phyloP scores from a whole-genome alignment of 176 grass and related monocot genomes.

The Aegilops longissima region DNA sequence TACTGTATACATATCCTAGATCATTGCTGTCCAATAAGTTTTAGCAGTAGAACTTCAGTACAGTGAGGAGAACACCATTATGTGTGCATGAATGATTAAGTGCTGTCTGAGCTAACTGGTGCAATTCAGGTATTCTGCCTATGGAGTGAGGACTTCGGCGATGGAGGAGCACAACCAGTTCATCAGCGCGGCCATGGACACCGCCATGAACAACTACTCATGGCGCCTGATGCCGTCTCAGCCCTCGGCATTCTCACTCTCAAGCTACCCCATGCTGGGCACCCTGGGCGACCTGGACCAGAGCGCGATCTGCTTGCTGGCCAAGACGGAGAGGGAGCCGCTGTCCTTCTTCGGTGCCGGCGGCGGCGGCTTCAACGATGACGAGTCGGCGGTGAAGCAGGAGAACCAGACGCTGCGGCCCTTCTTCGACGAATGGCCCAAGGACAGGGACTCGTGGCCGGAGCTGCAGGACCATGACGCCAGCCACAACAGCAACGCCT shows the following conservation, averaged over 20 bases:
- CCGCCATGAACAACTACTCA: conserved; percentile 33
- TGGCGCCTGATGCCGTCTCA: conserved; percentile 57
- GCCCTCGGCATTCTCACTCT: conserved; percentile 29
- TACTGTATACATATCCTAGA: not conserved
- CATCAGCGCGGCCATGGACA: conserved; percentile 35
- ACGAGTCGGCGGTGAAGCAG: conserved; percentile 28
- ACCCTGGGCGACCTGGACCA: conserved; percentile 46
- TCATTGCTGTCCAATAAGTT: not conserved
- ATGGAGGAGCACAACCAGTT: conserved; percentile 49
- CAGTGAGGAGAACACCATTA: not conserved
- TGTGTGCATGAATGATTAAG: not conserved
- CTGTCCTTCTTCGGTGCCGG: conserved; percentile 51
- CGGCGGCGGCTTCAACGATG: conserved; percentile 16
- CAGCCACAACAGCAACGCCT: conserved; percentile 37
- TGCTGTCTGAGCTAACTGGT: not conserved
- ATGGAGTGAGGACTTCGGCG: conserved; percentile 40
- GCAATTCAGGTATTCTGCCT: conserved; percentile 42
- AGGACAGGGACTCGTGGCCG: conserved; percentile 59
- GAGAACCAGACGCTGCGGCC: conserved; percentile 67
- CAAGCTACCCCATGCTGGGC: conserved; percentile 45
- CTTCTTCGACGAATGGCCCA: conserved; percentile 95
- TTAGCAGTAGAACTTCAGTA: not conserved
- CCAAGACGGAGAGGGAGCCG: conserved; percentile 41
- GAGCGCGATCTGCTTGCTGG: conserved; percentile 37
- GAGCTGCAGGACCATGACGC: conserved; percentile 42